Base-by-base conservation (phyloP, 176 grass and related monocot species). In the Miscanthus lutarioriparius region DNA sequence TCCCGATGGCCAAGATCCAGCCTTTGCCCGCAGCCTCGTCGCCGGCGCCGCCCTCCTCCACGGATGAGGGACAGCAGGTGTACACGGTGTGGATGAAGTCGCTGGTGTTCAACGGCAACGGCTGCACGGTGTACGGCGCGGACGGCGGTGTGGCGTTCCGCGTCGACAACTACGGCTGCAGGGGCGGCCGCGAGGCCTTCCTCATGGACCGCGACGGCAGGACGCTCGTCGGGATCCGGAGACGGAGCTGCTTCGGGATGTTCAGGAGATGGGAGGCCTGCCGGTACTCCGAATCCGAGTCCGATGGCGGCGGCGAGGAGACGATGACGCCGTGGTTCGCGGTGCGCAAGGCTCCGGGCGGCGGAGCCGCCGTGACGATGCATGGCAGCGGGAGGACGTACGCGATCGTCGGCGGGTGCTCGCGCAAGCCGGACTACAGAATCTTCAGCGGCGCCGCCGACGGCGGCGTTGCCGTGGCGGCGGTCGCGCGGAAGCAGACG, bases 51-150 rank as follows among this genome's bases (percentile, higher is more conserved):
- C 1, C 61, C 20, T 48, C 36, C 1, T 56, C 53, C 0, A n/a
- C 22, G 7, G 15, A 11, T 11, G 7, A 5, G 3, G 30, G 30
- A 2, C 27, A 22, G 59, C 80, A 61, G 83, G 59, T 85, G 20
- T 97, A 88, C 77, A 94, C 92, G 3, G 66, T 97, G 40, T 97
- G 95, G 84, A 94, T 97, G 95, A 97, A 93, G 78, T 97, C 92
- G 11, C 80, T 97, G 54, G 92, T 94, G 44, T 87, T 97, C 75
- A 92, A 88, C 53, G 87, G 88, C 56, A 92, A 87, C 22, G 90
- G 90, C 32, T 94, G 95, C 86, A 77, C 92, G 23, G 87, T 97
- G 45, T 97, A 92, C 76, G 77, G 85, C 70, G 70, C 92, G 5
- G 86, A 91, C 61, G 90, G 95, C 56, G 1, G 20, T 26, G 77